These are phyloP conservation scores for Podaxis sp. DNA, from an alignment of 768 basidiomycete species.

Conservation along the genomic window DNA sequence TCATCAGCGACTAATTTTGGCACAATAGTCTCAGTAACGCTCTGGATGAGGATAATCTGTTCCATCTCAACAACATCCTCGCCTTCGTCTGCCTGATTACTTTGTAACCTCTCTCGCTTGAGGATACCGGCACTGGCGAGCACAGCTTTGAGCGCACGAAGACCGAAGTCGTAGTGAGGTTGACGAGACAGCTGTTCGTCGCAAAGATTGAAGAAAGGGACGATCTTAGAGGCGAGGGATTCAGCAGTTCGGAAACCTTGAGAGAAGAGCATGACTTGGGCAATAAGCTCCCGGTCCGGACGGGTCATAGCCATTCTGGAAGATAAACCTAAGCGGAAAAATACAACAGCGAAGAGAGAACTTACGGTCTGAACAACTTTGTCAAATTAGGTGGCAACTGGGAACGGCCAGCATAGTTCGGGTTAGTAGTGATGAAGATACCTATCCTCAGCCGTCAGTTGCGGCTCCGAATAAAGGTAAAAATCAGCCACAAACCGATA, in stretches of 20 bases:
- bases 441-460: conserved; percentile 37
- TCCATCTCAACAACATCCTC: conserved; percentile 51
- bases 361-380: conserved; percentile 90
- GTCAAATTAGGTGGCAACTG: conserved; percentile 83
- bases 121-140: conserved; percentile 95
- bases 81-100: conserved; percentile 32
- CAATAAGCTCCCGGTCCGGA: conserved; percentile 96
- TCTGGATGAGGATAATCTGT: conserved; percentile 96
- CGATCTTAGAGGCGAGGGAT: conserved; percentile 95
- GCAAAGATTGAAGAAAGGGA: conserved; percentile 99
- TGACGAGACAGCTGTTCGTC: conserved; percentile 96
- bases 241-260: conserved; percentile 99
- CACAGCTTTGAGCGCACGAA: conserved; percentile 95
- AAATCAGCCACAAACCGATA: conserved; percentile 55
- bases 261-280: conserved; percentile 99
- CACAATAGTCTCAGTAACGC: conserved; percentile 97
- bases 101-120: conserved; percentile 82
- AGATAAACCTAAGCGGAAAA: conserved; percentile 5
- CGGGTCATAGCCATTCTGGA: conserved; percentile 97
- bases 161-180: conserved; percentile 98
- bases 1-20: conserved; percentile 98
- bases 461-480: background rate
- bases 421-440: conserved; percentile 99
- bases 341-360: conserved; percentile 13
- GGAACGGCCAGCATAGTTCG: conserved; percentile 97